Evolutionary conservation across 2,329 filamentous ascomycete species (phyloP).

Genomic region (Fusarium falciforme): DNA sequence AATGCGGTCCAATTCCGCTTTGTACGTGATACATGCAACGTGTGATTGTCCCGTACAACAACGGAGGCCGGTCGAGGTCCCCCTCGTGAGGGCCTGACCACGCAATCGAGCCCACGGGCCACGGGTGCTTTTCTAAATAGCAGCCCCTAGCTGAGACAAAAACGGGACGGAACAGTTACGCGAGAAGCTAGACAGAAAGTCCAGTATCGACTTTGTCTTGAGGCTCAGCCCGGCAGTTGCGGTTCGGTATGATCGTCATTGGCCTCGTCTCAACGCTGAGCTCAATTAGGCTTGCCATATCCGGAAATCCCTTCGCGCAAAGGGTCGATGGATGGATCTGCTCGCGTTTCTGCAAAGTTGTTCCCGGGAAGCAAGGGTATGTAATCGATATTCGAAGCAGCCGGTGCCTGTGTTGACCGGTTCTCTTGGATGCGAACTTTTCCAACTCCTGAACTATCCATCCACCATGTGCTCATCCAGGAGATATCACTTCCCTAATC

Average conservation of each 20-base stretch:
- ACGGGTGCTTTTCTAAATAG: neutral
- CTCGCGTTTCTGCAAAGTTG: neutral
- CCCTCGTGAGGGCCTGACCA: slow-evolving; percentile 2
- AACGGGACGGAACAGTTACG: neutral
- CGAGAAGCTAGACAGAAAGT: neutral
- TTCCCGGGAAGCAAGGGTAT: neutral
- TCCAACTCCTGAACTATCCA: slow-evolving; percentile 6
- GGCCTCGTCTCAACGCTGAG: neutral
- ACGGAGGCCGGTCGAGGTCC: neutral
- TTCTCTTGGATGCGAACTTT: slow-evolving; percentile 7
- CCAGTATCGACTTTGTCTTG: neutral
- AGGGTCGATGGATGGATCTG: neutral
- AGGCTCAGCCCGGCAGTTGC: slow-evolving; percentile 12
- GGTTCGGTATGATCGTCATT: slow-evolving; percentile 8
- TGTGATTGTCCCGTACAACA: neutral
- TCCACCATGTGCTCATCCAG: slow-evolving; percentile 5
- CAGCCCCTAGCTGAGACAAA: neutral
- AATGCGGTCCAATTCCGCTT: neutral
- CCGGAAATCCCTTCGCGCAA: neutral
- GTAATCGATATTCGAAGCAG: slow-evolving; percentile 22
- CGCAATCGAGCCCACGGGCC: slow-evolving; percentile 2
- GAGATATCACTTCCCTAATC: slow-evolving; percentile 1
- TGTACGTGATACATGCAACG: slow-evolving; percentile 9
- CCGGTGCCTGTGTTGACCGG: neutral
- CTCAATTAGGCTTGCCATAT: neutral